Conservation (phyloP, 257 asterid genomes). For the Mentha longifolia region DNA sequence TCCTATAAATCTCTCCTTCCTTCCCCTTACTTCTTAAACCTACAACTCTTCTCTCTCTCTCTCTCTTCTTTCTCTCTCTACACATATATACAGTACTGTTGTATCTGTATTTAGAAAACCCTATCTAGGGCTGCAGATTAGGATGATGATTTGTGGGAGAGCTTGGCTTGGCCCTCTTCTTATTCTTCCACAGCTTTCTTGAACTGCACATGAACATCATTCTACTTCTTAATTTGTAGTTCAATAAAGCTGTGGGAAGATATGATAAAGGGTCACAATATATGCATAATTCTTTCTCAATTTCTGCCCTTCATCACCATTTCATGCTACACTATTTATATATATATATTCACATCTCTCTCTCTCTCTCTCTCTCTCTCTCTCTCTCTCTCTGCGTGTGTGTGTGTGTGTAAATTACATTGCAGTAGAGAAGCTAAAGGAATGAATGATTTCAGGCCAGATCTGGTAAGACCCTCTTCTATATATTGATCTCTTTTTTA, state of each 20-base stretch:
- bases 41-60: conserved; percentile 26
- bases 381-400: neutral
- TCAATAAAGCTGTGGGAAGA: conserved; percentile 98
- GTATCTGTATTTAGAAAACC: conserved; percentile 37
- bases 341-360: neutral
- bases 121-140: conserved; percentile 49
- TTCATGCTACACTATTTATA: neutral
- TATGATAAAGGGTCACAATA: conserved; percentile 43
- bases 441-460: too few species aligned
- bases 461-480: too few species aligned
- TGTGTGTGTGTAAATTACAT: neutral
- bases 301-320: neutral
- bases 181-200: conserved; percentile 98
- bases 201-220: conserved; percentile 62
- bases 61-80: neutral
- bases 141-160: neutral
- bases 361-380: neutral
- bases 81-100: neutral
- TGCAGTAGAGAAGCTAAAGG: too few species aligned
- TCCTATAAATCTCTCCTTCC: conserved; percentile 64
- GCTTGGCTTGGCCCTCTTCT: conserved; percentile 48
- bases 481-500: too few species aligned
- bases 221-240: conserved; percentile 46
- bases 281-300: too few species aligned
- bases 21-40: conserved; percentile 39